Evolutionary conservation across 164 flowering plant genomes (phyloP).

Genomic region (Litsea cubeba): DNA sequence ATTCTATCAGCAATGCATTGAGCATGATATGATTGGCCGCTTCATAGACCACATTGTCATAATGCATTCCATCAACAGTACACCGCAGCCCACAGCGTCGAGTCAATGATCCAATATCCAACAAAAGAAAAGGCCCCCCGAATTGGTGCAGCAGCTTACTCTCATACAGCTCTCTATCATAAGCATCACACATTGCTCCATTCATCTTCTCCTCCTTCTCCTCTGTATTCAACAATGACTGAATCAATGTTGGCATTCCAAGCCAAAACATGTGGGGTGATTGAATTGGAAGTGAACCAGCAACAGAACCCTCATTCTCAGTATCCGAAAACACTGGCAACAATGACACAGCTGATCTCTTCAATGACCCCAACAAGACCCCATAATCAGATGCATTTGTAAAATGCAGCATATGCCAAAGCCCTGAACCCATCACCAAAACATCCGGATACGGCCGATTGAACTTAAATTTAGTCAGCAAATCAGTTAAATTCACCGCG

Average conservation of each 20-base stretch:
- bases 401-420: conserved; percentile 91
- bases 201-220: conserved; percentile 57
- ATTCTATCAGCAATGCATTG: conserved; percentile 82
- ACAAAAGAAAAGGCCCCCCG: conserved; percentile 65
- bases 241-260: conserved; percentile 69
- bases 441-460: conserved; percentile 63
- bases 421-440: conserved; percentile 75
- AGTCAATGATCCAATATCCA: conserved; percentile 61
- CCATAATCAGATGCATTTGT: conserved; percentile 62
- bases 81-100: conserved; percentile 66
- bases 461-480: conserved; percentile 29
- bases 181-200: conserved; percentile 29
- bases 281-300: conserved; percentile 37
- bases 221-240: conserved; percentile 69
- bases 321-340: conserved; percentile 36
- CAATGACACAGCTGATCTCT: conserved; percentile 34
- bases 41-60: conserved; percentile 67
- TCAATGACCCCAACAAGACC: conserved; percentile 28
- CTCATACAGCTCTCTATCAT: conserved; percentile 31
- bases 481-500: conserved; percentile 39
- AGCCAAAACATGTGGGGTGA: conserved; percentile 87
- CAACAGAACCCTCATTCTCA: conserved; percentile 31
- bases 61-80: conserved; percentile 96
- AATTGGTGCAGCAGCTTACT: conserved; percentile 60
- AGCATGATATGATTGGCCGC: conserved; percentile 77